A percentile compares a stretch with the other conserved stretches of the same genome.
phyloP scores from a whole-genome alignment of 805 yeast species.

The Priceomyces melissophilus region DNA sequence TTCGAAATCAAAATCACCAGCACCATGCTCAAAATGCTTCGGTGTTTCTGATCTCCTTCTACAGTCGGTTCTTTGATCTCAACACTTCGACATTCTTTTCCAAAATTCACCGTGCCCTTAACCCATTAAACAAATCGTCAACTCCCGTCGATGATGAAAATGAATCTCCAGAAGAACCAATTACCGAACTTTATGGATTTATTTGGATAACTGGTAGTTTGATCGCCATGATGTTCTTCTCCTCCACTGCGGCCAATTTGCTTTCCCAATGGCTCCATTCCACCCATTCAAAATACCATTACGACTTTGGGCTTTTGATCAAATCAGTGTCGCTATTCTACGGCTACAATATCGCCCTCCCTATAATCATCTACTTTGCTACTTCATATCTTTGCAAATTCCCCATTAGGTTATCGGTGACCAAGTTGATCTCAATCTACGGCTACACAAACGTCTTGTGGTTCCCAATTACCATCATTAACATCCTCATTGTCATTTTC shows the following conservation, averaged over 20 bases:
- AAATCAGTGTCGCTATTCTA: slow-evolving; percentile 69
- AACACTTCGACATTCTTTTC: slow-evolving; percentile 58
- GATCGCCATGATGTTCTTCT: slow-evolving; percentile 68
- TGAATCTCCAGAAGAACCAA: slow-evolving; percentile 29
- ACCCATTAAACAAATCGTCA: slow-evolving; percentile 41
- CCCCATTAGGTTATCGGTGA: slow-evolving; percentile 45
- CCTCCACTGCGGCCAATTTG: slow-evolving; percentile 66
- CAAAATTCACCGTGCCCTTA: slow-evolving; percentile 54
- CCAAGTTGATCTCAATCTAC: slow-evolving; percentile 67
- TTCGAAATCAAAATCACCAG: background rate
- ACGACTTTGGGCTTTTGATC: slow-evolving; percentile 58
- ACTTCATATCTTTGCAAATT: slow-evolving; percentile 56
- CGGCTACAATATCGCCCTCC: slow-evolving; percentile 71
- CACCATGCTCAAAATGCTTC: slow-evolving; percentile 21
- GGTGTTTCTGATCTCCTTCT: slow-evolving; percentile 54
- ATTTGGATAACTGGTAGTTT: slow-evolving; percentile 88
- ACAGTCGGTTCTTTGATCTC: slow-evolving; percentile 65
- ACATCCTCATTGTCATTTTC: slow-evolving; percentile 55
- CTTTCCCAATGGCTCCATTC: slow-evolving; percentile 53
- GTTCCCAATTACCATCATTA: slow-evolving; percentile 74
- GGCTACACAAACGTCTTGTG: slow-evolving; percentile 84
- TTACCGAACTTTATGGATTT: slow-evolving; percentile 77
- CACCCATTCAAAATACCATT: slow-evolving; percentile 46
- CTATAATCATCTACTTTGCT: slow-evolving; percentile 50
- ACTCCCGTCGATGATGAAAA: slow-evolving; percentile 13